phyloP scores from a whole-genome alignment of 805 yeast species.

The Candida sakaeoensis region DNA sequence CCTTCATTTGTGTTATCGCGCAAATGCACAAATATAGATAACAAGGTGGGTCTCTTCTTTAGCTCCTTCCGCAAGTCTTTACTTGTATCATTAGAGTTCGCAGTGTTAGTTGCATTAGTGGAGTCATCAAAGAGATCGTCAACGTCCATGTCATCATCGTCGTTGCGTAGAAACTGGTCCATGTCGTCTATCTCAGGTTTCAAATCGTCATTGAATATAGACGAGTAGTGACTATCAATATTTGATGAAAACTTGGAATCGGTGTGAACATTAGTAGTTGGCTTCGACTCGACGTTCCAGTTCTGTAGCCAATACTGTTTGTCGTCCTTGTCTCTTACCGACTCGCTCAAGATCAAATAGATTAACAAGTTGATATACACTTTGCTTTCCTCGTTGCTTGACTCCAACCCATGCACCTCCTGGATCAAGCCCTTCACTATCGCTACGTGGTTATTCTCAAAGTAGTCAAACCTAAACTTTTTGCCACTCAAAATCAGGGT shows the following conservation, averaged over 20 bases:
- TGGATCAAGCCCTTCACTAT: conserved; percentile 10
- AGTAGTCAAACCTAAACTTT: conserved; percentile 2
- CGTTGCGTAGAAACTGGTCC: conserved; percentile 7
- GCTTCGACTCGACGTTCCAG: not conserved
- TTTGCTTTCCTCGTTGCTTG: conserved; percentile 24
- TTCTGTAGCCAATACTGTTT: conserved; percentile 21
- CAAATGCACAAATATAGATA: conserved; percentile 4
- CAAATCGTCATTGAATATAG: conserved; percentile 15
- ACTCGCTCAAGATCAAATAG: conserved; percentile 16
- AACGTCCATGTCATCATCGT: conserved; percentile 14
- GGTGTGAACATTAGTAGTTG: not conserved
- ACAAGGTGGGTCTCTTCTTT: not conserved
- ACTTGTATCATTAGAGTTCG: too few species aligned
- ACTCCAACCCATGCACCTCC: conserved; percentile 14
- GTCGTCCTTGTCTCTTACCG: conserved; percentile 15
- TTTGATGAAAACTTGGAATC: conserved; percentile 14
- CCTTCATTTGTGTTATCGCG: not conserved
- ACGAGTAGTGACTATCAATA: conserved; percentile 25
- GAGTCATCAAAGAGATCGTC: conserved; percentile 17
- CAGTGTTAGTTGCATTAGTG: conserved; percentile 5
- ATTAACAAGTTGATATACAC: conserved; percentile 20
- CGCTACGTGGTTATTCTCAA: not conserved
- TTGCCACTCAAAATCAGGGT: not conserved
- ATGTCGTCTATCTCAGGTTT: conserved; percentile 3
- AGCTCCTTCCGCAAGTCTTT: conserved; percentile 2